A percentile compares a stretch with the other conserved stretches of the same genome.
These are phyloP conservation scores for Chaetomium tenue DNA, from an alignment of 495 filamentous ascomycete species.

Conservation along the genomic window DNA sequence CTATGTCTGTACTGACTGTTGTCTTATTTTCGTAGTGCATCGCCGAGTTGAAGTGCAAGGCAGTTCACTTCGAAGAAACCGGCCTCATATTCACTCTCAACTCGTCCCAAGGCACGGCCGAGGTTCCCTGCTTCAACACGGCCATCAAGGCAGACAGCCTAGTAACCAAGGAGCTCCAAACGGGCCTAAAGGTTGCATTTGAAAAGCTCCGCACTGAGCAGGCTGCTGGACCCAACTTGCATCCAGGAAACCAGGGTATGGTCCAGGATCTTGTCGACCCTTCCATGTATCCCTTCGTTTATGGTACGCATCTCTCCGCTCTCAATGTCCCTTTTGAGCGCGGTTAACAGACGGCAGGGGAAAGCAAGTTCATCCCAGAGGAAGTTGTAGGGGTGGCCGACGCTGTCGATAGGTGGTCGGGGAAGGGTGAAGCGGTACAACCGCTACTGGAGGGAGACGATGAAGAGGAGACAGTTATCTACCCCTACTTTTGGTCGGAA, in stretches of 20 bases:
- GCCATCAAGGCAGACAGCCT: conserved; percentile 36
- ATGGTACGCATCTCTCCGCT: conserved; percentile 32
- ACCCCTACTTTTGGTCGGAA: conserved; percentile 41
- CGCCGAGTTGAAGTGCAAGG: conserved; percentile 51
- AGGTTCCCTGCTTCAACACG: conserved; percentile 1
- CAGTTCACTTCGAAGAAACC: conserved; percentile 34
- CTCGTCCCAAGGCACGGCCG: background rate
- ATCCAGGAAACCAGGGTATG: conserved; percentile 54
- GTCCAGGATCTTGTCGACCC: conserved; percentile 63
- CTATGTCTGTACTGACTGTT: background rate
- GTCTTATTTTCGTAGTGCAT: conserved; percentile 38
- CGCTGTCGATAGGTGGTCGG: conserved; percentile 36
- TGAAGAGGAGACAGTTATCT: conserved; percentile 10
- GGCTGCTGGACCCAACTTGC: conserved; percentile 53
- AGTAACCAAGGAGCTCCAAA: conserved; percentile 23
- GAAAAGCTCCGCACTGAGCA: conserved; percentile 45
- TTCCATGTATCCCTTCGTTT: conserved; percentile 60
- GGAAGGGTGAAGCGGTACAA: conserved; percentile 32
- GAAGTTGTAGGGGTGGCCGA: conserved; percentile 35
- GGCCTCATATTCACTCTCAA: conserved; percentile 41
- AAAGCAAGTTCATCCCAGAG: conserved; percentile 35
- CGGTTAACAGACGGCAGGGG: background rate
- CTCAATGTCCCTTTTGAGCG: background rate
- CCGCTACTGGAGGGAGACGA: conserved; percentile 23
- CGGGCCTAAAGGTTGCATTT: conserved; percentile 27